Evolutionary conservation across 768 basidiomycete genomes (phyloP).

Genomic region (Obba rivulosa): DNA sequence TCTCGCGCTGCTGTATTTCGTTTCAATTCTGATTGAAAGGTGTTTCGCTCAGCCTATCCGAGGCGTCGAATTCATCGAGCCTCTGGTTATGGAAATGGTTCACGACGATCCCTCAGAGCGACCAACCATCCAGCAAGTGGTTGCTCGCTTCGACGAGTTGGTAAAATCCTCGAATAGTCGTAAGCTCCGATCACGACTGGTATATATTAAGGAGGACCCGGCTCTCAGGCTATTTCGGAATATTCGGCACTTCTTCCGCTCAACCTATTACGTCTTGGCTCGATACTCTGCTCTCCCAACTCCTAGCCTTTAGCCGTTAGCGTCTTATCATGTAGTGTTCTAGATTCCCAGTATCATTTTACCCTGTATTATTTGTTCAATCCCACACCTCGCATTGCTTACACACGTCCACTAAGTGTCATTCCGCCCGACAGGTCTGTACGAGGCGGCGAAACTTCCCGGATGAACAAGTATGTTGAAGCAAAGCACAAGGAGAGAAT

Average conservation of each 20-base stretch:
- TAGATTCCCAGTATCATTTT: too few relatives aligned
- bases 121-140: slow-evolving; percentile 20
- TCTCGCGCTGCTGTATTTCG: too few relatives aligned
- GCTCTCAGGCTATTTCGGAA: not conserved
- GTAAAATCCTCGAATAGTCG: not conserved
- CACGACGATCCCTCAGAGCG: slow-evolving; percentile 19
- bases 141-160: slow-evolving; percentile 8
- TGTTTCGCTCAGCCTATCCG: not conserved
- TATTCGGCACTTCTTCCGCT: slow-evolving; percentile 3
- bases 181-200: slow-evolving; percentile 3
- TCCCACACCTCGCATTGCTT: too few relatives aligned
- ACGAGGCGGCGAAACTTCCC: too few relatives aligned
- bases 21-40: slow-evolving; percentile 5
- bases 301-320: not conserved
- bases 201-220: not conserved
- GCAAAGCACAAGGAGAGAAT: too few relatives aligned
- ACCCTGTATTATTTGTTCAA: too few relatives aligned
- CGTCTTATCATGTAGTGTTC: too few relatives aligned
- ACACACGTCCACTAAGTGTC: too few relatives aligned
- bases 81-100: slow-evolving; percentile 22
- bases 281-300: slow-evolving; percentile 2
- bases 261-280: slow-evolving; percentile 1
- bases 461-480: too few relatives aligned
- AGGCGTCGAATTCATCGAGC: slow-evolving; percentile 20
- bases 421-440: too few relatives aligned